Conservation (phyloP, 192 early-diverging fungal genomes). For the Thamnidium elegans region DNA sequence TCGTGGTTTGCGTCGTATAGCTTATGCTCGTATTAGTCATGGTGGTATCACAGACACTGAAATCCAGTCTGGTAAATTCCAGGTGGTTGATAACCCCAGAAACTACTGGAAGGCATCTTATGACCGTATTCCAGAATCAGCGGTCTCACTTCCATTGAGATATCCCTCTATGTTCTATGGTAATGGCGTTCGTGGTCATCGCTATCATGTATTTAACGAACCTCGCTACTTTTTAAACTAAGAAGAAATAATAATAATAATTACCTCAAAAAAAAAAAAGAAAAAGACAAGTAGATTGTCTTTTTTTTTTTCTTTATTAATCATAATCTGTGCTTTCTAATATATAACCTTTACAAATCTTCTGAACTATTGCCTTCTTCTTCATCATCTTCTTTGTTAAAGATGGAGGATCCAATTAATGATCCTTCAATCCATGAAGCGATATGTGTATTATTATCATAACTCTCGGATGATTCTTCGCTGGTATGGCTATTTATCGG, state of each 20-base stretch:
- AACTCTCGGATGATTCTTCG: constrained; percentile 8
- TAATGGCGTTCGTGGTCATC: constrained; percentile 67
- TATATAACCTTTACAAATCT: too few relatives aligned
- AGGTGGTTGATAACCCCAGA: constrained; percentile 45
- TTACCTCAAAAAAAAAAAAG: too few relatives aligned
- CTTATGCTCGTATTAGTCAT: constrained; percentile 74
- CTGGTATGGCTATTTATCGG: neutral
- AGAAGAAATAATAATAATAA: too few relatives aligned
- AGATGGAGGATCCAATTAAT: constrained; percentile 5
- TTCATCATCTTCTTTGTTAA: constrained; percentile 4
- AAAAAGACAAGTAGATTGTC: too few relatives aligned
- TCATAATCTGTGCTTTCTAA: too few relatives aligned
- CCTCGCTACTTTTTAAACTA: constrained; percentile 59
- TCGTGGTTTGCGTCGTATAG: constrained; percentile 69
- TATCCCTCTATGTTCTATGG: constrained; percentile 71
- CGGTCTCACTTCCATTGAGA: constrained; percentile 50
- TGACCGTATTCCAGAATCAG: constrained; percentile 50
- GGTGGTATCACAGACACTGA: constrained; percentile 83
- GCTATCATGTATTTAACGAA: constrained; percentile 76
- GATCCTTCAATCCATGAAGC: constrained; percentile 11
- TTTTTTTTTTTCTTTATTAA: too few relatives aligned
- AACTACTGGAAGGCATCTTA: constrained; percentile 54
- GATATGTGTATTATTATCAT: constrained; percentile 6
- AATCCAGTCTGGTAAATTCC: constrained; percentile 78
- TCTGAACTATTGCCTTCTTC: too few relatives aligned